Evolutionary conservation across 257 asterid species (phyloP), one percentile per base, ranked within the genome.

Genomic region (Solanum pinnatisectum): DNA sequence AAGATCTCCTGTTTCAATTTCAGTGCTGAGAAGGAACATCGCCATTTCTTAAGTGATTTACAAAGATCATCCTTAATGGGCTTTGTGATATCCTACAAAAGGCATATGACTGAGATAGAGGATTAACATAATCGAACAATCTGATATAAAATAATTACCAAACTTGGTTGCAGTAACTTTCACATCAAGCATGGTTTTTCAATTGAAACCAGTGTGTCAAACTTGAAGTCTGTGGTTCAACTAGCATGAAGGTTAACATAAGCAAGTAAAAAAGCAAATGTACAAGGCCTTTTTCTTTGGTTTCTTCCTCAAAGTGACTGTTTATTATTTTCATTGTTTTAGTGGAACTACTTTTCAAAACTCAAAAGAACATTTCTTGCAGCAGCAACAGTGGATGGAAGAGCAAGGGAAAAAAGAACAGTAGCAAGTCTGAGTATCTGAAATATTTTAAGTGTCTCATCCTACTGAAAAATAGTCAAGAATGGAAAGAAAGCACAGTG

Each of bases 1-100:
- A 97, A 94, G 90, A 97, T 94, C 88, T 97, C 98, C 90, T 97
- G 98, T 89, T 96, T 97, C 91, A 95, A 74, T 90, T 93, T 94
- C 92, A 97, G 93, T n/a, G 98, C 98, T 81, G 98, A 94, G 93
- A 95, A 96, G 79, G 98, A 95, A 90, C 74, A 88, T 73, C 96
- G 93, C 99, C 99, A 95, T 88, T 88, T 92, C 94, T 94, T 91
- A 78, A 97, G 95, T 23, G 93, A 89, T 90, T 87, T 93, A 90
- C 98, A 97, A 22, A 93, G 90, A 85, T 93, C 98, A 88, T 96
- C 99, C 72, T 93, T 95, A 2, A 97, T 91, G 86, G 99, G 98
- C 92, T 93, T 96, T 72, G 99, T 95, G 87, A 97, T 96, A 94
- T 97, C 99, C 99, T 97, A 87, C 70, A 89, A 89, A 83, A 77